Evolutionary conservation across 2,329 filamentous ascomycete species (phyloP), one percentile per base, ranked within the genome.

Genomic region (Venturia oleaginea): DNA sequence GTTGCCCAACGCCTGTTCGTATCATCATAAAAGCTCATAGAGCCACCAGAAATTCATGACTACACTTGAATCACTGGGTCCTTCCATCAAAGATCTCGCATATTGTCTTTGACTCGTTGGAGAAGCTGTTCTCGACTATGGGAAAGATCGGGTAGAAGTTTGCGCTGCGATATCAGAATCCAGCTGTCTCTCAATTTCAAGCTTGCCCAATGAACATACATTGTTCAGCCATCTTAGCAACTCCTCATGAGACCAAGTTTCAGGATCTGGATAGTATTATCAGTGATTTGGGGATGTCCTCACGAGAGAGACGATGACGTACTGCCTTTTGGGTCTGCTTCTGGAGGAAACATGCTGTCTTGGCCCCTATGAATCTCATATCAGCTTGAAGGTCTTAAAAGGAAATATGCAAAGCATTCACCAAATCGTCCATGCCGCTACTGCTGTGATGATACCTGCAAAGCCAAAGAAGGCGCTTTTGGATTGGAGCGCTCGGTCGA

Each of bases 371-470:
- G 7, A 10, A 3, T n/a, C n/a, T 2, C 1, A 24, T 11, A 1
- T 40, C 19, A 40, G 46, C 30, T 38, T 51, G 11, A n/a, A 27
- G 13, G 27, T 13, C 40, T n/a, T 11, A 48, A 13, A 13, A 38
- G 13, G 2, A 51, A 13, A 13, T 10, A 19, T 17, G 19, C 7
- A 37, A 59, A 42, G 48, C 3, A 37, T 3, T 30, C 17, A 61
- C 87, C 89, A 95, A 70, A 97, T 93, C 22, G 85, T 84, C 88
- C 89, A 96, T 51, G 85, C 86, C 19, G 91, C 89, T 1, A 89
- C 91, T 1, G 89, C 91, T 7, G 90, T 89, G 17, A 97, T 84
- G 62, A 95, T 82, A 11, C 89, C 90, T 4, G 89, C 86, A 73
- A 97, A 97, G 22, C 66, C 67, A 57, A 76, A 73, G 67, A 77